Conservation (phyloP, 2,329 filamentous ascomycete genomes). For the Aspergillus proliferans region DNA sequence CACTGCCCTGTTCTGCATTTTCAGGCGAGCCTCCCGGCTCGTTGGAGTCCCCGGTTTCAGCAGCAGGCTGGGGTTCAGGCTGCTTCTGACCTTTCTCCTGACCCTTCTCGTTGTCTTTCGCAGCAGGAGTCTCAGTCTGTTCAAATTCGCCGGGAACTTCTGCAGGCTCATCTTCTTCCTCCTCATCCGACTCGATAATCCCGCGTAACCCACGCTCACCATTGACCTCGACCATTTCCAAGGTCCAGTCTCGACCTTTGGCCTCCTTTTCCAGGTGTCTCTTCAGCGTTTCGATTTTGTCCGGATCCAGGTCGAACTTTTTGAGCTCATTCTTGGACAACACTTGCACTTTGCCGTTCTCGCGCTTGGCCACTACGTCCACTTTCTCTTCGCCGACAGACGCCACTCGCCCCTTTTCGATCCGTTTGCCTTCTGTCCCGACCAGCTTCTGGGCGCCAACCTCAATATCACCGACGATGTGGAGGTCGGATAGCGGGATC, state of each 20-base stretch:
- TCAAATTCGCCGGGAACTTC: not conserved
- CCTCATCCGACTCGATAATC: slow-evolving; percentile 56
- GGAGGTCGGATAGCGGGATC: slow-evolving; percentile 22
- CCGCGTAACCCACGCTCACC: slow-evolving; percentile 62
- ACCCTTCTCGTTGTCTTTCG: not conserved
- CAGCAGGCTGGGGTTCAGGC: slow-evolving; percentile 6
- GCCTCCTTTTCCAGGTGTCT: slow-evolving; percentile 64
- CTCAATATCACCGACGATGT: slow-evolving; percentile 52
- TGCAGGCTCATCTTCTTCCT: slow-evolving; percentile 28
- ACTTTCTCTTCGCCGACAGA: slow-evolving; percentile 45
- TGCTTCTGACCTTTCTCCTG: slow-evolving; percentile 1
- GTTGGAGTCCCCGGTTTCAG: slow-evolving; percentile 2
- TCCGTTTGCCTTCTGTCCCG: slow-evolving; percentile 49
- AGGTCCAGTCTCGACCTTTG: slow-evolving; percentile 66
- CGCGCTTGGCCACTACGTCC: slow-evolving; percentile 47
- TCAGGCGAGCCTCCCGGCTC: slow-evolving; percentile 5
- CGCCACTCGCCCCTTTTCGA: slow-evolving; percentile 53
- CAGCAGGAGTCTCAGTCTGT: not conserved
- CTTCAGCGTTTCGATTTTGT: slow-evolving; percentile 63
- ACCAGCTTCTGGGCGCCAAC: slow-evolving; percentile 54
- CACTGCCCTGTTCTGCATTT: slow-evolving; percentile 23
- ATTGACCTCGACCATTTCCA: slow-evolving; percentile 70
- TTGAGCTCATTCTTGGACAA: slow-evolving; percentile 63
- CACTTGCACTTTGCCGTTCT: slow-evolving; percentile 57
- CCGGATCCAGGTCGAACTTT: slow-evolving; percentile 59